phyloP scores from a whole-genome alignment of 371 early-diverging fungal genomes.

The Mortierella sp. region DNA sequence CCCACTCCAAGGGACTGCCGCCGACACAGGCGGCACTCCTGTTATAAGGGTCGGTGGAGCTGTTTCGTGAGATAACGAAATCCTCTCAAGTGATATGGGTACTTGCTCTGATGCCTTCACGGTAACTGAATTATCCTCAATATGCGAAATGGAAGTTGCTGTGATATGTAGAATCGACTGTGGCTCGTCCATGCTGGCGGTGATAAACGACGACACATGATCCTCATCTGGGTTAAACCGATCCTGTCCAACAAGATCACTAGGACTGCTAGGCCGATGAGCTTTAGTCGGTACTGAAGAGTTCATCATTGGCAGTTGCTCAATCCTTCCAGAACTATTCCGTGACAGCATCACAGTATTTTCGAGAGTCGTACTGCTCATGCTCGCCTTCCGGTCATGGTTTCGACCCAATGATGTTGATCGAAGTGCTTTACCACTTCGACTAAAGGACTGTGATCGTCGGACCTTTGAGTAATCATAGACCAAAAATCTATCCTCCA shows the following conservation, averaged over 20 bases:
- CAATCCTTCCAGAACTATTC: slow-evolving; percentile 30
- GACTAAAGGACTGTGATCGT: slow-evolving; percentile 12
- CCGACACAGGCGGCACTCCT: too few species aligned
- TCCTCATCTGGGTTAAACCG: slow-evolving; percentile 47
- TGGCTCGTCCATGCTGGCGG: neutral
- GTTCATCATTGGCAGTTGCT: slow-evolving; percentile 15
- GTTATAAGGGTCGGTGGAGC: too few species aligned
- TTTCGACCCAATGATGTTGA: slow-evolving; percentile 4
- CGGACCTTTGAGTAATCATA: slow-evolving; percentile 63
- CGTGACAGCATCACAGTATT: slow-evolving; percentile 13
- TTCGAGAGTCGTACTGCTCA: slow-evolving; percentile 33
- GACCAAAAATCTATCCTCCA: slow-evolving; percentile 64
- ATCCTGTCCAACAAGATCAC: slow-evolving; percentile 33
- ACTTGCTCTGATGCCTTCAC: too few species aligned
- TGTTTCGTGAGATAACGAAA: too few species aligned
- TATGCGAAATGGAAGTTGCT: too few species aligned
- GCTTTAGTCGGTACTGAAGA: slow-evolving; percentile 6
- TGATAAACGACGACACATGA: slow-evolving; percentile 18
- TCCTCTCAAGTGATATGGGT: too few species aligned
- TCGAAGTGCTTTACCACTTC: neutral
- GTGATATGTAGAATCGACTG: too few species aligned
- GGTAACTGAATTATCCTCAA: too few species aligned
- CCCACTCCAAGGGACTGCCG: too few species aligned
- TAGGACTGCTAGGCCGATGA: slow-evolving; percentile 30
- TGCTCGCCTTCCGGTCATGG: slow-evolving; percentile 19